Evolutionary conservation across 2,329 filamentous ascomycete genomes (phyloP).

Genomic region (Cercospora janseana): DNA sequence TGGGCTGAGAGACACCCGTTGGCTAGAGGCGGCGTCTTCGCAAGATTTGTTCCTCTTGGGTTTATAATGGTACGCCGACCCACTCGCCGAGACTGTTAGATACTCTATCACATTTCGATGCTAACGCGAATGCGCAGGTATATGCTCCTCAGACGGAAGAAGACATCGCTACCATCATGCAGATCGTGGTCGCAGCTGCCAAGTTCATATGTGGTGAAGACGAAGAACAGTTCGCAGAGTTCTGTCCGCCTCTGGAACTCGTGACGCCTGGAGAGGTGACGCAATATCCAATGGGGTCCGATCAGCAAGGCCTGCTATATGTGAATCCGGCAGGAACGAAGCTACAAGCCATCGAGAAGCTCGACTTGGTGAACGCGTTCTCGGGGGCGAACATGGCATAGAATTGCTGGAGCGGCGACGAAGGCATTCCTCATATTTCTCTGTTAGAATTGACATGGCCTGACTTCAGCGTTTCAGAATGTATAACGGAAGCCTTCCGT

Average conservation of each 20-base stretch:
- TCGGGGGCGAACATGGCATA: too few relatives aligned
- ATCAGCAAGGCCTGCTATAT: too few relatives aligned
- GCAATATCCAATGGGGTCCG: too few relatives aligned
- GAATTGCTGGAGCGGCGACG: too few relatives aligned
- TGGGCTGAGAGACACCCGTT: constrained; percentile 73
- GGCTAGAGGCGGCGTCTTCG: constrained; percentile 64
- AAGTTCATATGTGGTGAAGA: constrained; percentile 57
- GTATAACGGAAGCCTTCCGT: constrained; percentile 48
- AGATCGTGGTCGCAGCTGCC: constrained; percentile 70
- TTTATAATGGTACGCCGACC: constrained; percentile 69
- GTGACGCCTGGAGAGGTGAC: too few relatives aligned
- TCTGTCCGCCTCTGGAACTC: neutral
- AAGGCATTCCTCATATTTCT: too few relatives aligned
- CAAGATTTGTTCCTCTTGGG: constrained; percentile 67
- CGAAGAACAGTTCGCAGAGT: neutral
- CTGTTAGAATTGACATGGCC: too few relatives aligned
- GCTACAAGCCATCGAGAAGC: too few relatives aligned
- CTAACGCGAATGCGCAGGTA: too few relatives aligned
- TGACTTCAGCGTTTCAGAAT: constrained; percentile 35
- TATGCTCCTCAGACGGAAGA: constrained; percentile 71
- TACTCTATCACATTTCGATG: neutral
- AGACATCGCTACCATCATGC: constrained; percentile 65
- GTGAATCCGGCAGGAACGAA: too few relatives aligned
- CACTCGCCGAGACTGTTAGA: too few relatives aligned
- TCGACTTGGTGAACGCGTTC: too few relatives aligned